Evolutionary conservation across 306 rosid species (phyloP), one percentile per base, ranked within the genome.

Genomic region (Castanospermum australe): DNA sequence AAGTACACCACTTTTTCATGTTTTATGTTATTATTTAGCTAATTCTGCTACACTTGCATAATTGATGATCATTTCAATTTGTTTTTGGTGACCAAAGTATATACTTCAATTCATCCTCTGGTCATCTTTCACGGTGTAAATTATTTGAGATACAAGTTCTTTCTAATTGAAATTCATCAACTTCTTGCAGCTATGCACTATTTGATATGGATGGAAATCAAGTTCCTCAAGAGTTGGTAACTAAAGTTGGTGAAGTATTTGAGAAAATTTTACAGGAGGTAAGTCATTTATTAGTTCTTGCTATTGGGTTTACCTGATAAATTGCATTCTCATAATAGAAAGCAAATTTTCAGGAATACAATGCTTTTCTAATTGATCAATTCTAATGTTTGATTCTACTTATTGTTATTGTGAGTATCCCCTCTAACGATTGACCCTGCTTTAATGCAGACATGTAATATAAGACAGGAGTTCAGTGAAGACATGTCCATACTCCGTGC

Each of bases 181-280:
- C 69, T 21, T 48, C 41, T 79, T 81, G 82, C 91, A 93, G 99
- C 82, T 96, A 90, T 88, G 99, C 94, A 0, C 99, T 96, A 60
- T 96, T 91, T 84, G 97, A 96, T 82, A 91, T 89, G 96, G 97
- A 93, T 52, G 99, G 99, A 62, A 90, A 89, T 60, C 93, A 96
- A 91, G 94, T 96, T 83, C 93, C 98, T 72, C 96, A 84, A 81
- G 97, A 96, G 35, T 80, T 96, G 68, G 99, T 96, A 8, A 87
- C 88, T 15, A 60, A 88, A 79, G 90, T 96, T 86, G 99, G 98
- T 56, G 80, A 81, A 84, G 76, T 47, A 35, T 96, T 96, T 83
- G 96, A 90, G 88, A 81, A 32, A 24, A 82, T 96, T 84, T 77
- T 96, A 69, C 66, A 91, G 52, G 99, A 96, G 96, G 99, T 76